A percentile compares a stretch with the other conserved stretches of the same genome.
phyloP scores from a whole-genome alignment of 2,329 filamentous ascomycete species.

The Xylaria sp. region DNA sequence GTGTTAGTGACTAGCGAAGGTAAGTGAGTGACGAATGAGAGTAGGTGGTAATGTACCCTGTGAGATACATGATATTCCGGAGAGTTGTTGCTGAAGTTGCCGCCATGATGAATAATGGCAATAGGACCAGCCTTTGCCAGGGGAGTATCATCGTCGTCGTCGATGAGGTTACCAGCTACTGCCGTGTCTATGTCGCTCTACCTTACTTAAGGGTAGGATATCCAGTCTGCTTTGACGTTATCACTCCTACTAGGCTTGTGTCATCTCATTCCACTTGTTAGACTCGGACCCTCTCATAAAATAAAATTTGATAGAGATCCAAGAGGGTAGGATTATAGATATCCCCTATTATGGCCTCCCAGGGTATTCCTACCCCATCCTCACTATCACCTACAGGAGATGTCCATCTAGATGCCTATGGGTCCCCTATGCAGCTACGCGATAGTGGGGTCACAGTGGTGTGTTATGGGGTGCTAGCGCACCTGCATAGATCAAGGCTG shows the following conservation, averaged over 20 bases:
- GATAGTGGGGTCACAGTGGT: background rate
- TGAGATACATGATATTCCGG: conserved; percentile 44
- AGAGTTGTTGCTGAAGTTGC: conserved; percentile 29
- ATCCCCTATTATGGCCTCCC: too few species aligned
- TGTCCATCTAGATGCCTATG: too few species aligned
- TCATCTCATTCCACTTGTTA: background rate
- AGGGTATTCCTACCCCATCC: too few species aligned
- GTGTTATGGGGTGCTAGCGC: too few species aligned
- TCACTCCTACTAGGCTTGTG: background rate
- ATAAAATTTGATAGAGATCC: background rate
- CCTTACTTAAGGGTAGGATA: background rate
- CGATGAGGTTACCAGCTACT: background rate
- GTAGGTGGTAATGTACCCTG: conserved; percentile 37
- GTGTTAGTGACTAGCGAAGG: background rate
- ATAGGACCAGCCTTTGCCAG: conserved; percentile 21
- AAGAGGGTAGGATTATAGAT: background rate
- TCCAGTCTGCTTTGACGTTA: background rate
- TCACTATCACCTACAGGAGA: too few species aligned
- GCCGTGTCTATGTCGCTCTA: background rate
- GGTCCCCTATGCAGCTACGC: background rate
- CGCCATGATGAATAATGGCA: conserved; percentile 24
- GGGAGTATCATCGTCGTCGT: conserved; percentile 8
- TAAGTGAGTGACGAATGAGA: background rate
- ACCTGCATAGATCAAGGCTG: too few species aligned
- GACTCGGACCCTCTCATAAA: too few species aligned